These are phyloP conservation scores for Thinopyrum obtusiflorum DNA, from an alignment of 202 grass and related monocot species.

Conservation along the genomic window DNA sequence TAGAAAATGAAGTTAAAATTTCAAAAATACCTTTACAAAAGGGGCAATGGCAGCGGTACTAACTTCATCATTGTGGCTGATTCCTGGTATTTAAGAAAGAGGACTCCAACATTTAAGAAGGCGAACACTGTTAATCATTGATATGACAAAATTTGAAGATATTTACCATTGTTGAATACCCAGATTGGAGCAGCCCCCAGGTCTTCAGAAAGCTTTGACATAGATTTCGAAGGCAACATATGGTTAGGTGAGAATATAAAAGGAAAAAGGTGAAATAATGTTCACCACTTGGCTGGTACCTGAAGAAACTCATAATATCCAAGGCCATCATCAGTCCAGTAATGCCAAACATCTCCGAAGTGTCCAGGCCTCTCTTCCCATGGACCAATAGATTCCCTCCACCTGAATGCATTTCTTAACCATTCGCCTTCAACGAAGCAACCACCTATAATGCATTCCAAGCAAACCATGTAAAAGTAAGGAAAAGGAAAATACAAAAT, in stretches of 20 bases:
- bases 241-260: constrained; percentile 29
- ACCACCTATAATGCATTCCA: constrained; percentile 58
- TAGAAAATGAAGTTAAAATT: not conserved
- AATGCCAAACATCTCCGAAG: constrained; percentile 82
- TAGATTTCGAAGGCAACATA: constrained; percentile 29
- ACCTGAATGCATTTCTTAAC: constrained; percentile 95
- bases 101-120: constrained; percentile 20
- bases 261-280: not conserved
- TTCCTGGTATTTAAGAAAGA: constrained; percentile 47
- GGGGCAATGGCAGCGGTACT: constrained; percentile 44
- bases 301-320: constrained; percentile 88
- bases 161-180: constrained; percentile 94
- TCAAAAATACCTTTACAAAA: constrained; percentile 69
- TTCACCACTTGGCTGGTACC: constrained; percentile 38
- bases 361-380: constrained; percentile 87
- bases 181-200: constrained; percentile 78
- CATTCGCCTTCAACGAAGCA: constrained; percentile 86
- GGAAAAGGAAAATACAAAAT: not conserved
- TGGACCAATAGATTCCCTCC: constrained; percentile 79
- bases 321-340: constrained; percentile 93
- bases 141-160: not conserved
- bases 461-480: constrained; percentile 1
- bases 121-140: not conserved
- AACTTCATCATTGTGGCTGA: constrained; percentile 79
- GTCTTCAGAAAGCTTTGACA: constrained; percentile 77